phyloP scores from a whole-genome alignment of 768 basidiomycete genomes.

The Hysterangium stoloniferum region DNA sequence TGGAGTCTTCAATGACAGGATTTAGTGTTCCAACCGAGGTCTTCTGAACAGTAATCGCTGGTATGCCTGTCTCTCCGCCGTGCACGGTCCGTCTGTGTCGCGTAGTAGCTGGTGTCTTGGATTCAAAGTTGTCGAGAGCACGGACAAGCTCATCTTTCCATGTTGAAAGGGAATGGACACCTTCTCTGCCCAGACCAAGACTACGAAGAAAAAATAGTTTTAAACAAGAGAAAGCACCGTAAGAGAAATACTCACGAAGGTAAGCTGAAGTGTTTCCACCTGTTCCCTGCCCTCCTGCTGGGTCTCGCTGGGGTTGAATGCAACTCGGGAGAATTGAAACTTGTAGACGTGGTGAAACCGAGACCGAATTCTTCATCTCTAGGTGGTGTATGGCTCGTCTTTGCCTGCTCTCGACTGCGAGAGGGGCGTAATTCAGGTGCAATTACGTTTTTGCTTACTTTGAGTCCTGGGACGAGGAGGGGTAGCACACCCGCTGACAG shows the following conservation, averaged over 20 bases:
- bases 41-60: background rate
- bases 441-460: constrained; percentile 46
- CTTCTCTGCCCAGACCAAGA: constrained; percentile 55
- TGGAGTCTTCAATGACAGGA: constrained; percentile 31
- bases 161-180: constrained; percentile 38
- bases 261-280: constrained; percentile 57
- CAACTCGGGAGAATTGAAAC: constrained; percentile 48
- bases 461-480: constrained; percentile 58
- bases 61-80: background rate
- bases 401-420: constrained; percentile 17
- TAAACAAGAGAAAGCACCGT: no score
- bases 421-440: constrained; percentile 30
- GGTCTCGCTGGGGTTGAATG: constrained; percentile 55
- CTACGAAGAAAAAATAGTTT: constrained; percentile 33
- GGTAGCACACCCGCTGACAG: constrained; percentile 64
- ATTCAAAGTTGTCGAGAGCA: constrained; percentile 32
- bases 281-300: constrained; percentile 42
- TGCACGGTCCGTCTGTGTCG: constrained; percentile 1
- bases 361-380: constrained; percentile 23
- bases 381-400: constrained; percentile 25
- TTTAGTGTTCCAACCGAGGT: constrained; percentile 23
- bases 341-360: constrained; percentile 5
- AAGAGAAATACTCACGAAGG: constrained; percentile 48
- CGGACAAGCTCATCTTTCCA: constrained; percentile 50
- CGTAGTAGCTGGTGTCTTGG: constrained; percentile 5